Base-by-base conservation (phyloP, 2,329 filamentous ascomycete genomes). In the Hawksworthiomyces lignivorus region DNA sequence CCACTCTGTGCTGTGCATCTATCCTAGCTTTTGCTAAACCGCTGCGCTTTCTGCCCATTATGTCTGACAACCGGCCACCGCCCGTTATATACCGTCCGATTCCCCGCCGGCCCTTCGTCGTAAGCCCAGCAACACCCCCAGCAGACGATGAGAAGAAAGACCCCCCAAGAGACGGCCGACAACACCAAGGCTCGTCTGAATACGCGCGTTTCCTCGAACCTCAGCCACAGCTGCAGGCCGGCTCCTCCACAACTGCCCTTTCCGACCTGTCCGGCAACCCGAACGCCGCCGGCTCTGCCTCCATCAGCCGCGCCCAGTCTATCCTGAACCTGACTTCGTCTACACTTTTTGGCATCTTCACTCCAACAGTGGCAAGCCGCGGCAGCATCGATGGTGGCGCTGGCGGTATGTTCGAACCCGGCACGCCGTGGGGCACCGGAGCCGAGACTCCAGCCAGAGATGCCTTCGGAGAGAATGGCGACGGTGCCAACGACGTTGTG, bases 301-400 rank as follows among this genome's bases (percentile, higher is more conserved):
- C 73, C 39, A 68, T 78, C 50, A 82, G 75, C 56, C 79, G 86
- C 45, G 84, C 82, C 19, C 79, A 83, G 50, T 95, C 87, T 9
- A 76, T 87, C 44, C 69, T 88, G 56, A 94, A 96, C 58, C 73
- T 98, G 46, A 95, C 87, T 4, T 82, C 85, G 9, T 89, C 87
- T 3, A 95, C 92, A 0, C 75, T 98, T 5, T 85, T 84, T 52
- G 90, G 92, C 41, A 98, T 98, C 55, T 98, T 94, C 68, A 81
- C 80, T 10, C 80, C 79, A 7, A 76, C 77, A 1, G 21, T 18
- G 1, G 36, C 42, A 37, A 45, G 17, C 44, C 59, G 59, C 40
- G 55, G 55, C 14, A 58, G 63, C 32, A 49, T 55, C 47, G 37
- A 14, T 18, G 41, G 39, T 31, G 35, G 22, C 20, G 31, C 15